These are phyloP conservation scores for Clarireedia paspali DNA, from an alignment of 2,329 filamentous ascomycete species.

Conservation along the genomic window DNA sequence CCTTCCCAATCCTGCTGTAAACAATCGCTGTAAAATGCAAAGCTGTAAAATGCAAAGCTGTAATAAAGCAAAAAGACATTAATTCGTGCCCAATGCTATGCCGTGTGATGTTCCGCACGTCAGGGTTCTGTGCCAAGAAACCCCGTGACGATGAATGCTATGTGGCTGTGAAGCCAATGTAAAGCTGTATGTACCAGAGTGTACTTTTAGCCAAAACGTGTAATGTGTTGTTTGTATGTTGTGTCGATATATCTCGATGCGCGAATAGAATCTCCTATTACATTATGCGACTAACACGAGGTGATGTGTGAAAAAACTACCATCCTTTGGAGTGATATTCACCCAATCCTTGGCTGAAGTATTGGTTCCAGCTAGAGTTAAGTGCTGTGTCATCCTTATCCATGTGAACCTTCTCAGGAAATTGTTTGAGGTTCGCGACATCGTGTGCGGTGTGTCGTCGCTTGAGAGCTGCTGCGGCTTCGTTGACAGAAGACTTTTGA, in stretches of 20 bases:
- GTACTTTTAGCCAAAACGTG: slow-evolving; percentile 22
- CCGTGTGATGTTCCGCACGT: slow-evolving; percentile 14
- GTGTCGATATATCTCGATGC: slow-evolving; percentile 14
- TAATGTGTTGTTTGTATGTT: slow-evolving; percentile 13
- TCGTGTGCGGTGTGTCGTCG: slow-evolving; percentile 86
- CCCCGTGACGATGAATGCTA: slow-evolving; percentile 24
- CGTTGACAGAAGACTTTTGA: slow-evolving; percentile 69
- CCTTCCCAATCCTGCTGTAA: slow-evolving; percentile 2
- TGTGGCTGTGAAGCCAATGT: slow-evolving; percentile 27
- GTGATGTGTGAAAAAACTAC: slow-evolving; percentile 38
- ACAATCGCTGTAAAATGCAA: slow-evolving; percentile 13
- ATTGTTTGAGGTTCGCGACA: slow-evolving; percentile 79
- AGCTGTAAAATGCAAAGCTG: slow-evolving; percentile 19
- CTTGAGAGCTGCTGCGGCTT: slow-evolving; percentile 81
- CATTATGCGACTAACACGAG: slow-evolving; percentile 22
- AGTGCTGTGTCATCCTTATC: slow-evolving; percentile 44
- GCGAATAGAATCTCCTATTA: slow-evolving; percentile 16
- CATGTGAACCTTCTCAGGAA: slow-evolving; percentile 59
- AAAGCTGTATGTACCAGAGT: slow-evolving; percentile 18
- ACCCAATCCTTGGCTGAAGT: slow-evolving; percentile 70
- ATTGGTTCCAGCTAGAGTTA: slow-evolving; percentile 77
- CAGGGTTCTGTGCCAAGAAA: slow-evolving; percentile 23
- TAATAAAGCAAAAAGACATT: slow-evolving; percentile 23
- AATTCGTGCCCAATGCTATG: slow-evolving; percentile 17
- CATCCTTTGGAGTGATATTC: slow-evolving; percentile 84